Evolutionary conservation across 345 rosid genomes (phyloP).

Genomic region (Pistacia integerrima): DNA sequence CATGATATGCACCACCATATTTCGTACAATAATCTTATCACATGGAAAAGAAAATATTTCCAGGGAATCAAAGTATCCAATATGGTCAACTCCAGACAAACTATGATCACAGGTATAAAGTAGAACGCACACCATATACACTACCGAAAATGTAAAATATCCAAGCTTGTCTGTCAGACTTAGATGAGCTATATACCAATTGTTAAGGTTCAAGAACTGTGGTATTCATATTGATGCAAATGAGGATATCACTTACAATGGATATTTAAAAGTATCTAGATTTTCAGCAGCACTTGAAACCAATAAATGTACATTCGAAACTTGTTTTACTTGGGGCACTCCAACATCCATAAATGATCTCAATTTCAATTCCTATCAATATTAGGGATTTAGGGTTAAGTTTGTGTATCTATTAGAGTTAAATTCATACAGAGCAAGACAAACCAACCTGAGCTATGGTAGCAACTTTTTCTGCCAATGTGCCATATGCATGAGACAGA

Average conservation of each 20-base stretch:
- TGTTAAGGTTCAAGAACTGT: no score
- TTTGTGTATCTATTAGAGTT: background rate
- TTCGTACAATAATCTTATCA: background rate
- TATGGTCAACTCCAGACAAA: background rate
- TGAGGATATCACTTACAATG: background rate
- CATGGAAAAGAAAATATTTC: background rate
- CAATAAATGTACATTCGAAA: background rate
- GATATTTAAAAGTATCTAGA: background rate
- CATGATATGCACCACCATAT: background rate
- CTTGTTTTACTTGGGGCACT: background rate
- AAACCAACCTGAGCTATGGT: constrained; percentile 83
- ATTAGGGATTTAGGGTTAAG: background rate
- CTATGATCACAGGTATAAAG: background rate
- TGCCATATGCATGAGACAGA: constrained; percentile 93
- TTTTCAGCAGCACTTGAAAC: background rate
- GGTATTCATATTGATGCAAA: background rate
- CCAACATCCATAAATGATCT: background rate
- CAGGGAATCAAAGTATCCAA: background rate
- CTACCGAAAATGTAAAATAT: background rate
- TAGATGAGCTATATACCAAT: background rate
- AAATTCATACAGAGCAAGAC: background rate
- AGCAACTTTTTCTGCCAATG: constrained; percentile 79
- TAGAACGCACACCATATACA: background rate
- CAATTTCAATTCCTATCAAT: background rate
- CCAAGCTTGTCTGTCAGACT: background rate